Base-by-base conservation (phyloP, 129 eudicot genomes). In the Centrapalus pauciflorus region DNA sequence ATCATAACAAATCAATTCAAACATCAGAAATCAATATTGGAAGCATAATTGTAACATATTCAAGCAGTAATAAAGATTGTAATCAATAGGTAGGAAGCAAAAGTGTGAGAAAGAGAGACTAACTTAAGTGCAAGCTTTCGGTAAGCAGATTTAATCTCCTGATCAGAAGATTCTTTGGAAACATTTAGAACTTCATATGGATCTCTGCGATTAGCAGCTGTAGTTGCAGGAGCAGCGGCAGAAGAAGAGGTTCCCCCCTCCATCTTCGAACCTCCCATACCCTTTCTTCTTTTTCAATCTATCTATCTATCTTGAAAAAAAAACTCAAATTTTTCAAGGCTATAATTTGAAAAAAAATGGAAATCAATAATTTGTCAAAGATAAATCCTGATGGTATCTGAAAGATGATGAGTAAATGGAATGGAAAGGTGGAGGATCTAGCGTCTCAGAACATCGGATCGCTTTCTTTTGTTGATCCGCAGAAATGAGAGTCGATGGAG, bases 71-170 rank as follows among this genome's bases (percentile, higher is more conserved):
- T 19, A 0, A 13, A 27, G 23, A 45, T 66, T 27, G 23, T 12
- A 12, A 54, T 14, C 23, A 33, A 56, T 5, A 7, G 5, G 27
- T 35, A 12, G 28, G 29, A 6, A 20, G 23, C 3, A 27, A 41
- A 11, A 34, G 14, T 38, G 12, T 16, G 11, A 9, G 25, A 38
- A 9, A 66, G 7, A 8, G 61, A 13, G 34, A 71, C 86, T 67
- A 79, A 92, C 98, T 92, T 92, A 81, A 92, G 96, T 61, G 98
- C 98, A 63, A 92, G 98, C 80, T 85, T 92, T 74, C 98, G 62
- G 68, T 92, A 92, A 74, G 98, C 90, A 57, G 90, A 87, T 73
- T 92, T 92, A 51, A 92, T 88, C 30, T 92, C 98, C 48, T 83
- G 98, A 71, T 92, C 98, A 78, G 90, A 77, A 14, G 98, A 56